Base-by-base conservation (phyloP, 345 rosid species). In the Melaleuca alternifolia region DNA sequence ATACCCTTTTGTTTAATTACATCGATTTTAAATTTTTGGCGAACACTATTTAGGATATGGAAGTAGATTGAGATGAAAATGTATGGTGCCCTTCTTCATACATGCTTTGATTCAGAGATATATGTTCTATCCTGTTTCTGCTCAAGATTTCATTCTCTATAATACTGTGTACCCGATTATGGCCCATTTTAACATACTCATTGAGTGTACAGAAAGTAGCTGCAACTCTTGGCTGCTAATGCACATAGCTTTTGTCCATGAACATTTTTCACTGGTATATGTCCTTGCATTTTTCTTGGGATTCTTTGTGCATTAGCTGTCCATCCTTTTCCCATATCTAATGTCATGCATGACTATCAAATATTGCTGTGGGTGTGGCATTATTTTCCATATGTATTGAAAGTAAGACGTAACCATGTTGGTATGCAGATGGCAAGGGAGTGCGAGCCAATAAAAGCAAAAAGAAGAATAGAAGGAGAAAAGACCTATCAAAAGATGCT, bases 401-500 rank as follows among this genome's bases (percentile, higher is more conserved):
- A 46, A 18, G 9, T 71, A 71, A 37, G 81, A 71, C 2, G 48
- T 37, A 37, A 71, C 81, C 79, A 37, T 71, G 24, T 54, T 85
- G 85, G 87, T 92, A 89, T 87, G 87, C 95, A 96, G 99, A 94
- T 94, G 87, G 93, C 87, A 94, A 92, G 91, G 95, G 88, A 56
- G 89, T 77, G 81, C 91, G 90, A 93, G 86, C 88, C 84, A 92
- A 92, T 84, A 95, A 94, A 88, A 92, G 88, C 54, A 94, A 94
- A 88, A 95, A 91, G 94, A 95, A 94, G 91, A 92, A 94, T 84
- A 89, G 92, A 85, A 92, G 95, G 90, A 94, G 93, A 90, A 94
- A 91, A 87, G 95, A 94, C 50, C 95, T 90, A 61, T 82, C 85
- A 83, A 96, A 93, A 88, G 90, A 89, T 53, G 82, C 86, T 54